Base-by-base conservation (phyloP, 23 red algal genomes). In the Gracilaria caudata region DNA sequence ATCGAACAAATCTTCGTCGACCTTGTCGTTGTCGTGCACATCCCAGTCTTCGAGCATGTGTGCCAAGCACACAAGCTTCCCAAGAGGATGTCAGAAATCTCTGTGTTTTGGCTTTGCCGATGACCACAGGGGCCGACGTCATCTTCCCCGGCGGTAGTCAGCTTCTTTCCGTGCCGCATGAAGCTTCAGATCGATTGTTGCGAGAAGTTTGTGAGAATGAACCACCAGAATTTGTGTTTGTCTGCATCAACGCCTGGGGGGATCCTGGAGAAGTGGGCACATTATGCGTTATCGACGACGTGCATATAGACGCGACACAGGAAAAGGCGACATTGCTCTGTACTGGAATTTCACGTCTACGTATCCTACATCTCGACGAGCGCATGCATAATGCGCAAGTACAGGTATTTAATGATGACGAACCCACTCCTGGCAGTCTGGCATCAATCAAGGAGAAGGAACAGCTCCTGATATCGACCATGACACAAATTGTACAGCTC, bases 61-160 rank as follows among this genome's bases (percentile, higher is more conserved):
- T 23, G 4, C 28, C 57, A 29, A 60, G 57, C 7, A 29, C 57
- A 28, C 57, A 60, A 17, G 23, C 57, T 28, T 60, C 57, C 11
- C 23, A 60, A 60, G 57, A 60, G 23, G 32, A 71, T 45, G 60
- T 85, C 29, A 56, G 81, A 29, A 63, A 85, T 73, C 36, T 85
- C 19, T 35, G 34, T 13, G 32, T 88, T 4, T 7, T 88, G 7
- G 72, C 84, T 41, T 39, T 88, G 36, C 72, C 84, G 20, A 88
- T 88, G 70, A 88, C 84, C 12, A 30, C 49, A 14, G 84, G 84
- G 4, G 72, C 45, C 21, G 72, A 76, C 30, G 68, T 88, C 34
- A 64, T 88, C 17, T 78, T 88, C 38, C 84, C 84, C 0, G 84
- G 84, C 24, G 68, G 68, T n/a, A 51, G 70, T 40, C 84, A 88